Evolutionary conservation across 192 early-diverging fungal genomes (phyloP).

Genomic region (Chytriomyces sp.): DNA sequence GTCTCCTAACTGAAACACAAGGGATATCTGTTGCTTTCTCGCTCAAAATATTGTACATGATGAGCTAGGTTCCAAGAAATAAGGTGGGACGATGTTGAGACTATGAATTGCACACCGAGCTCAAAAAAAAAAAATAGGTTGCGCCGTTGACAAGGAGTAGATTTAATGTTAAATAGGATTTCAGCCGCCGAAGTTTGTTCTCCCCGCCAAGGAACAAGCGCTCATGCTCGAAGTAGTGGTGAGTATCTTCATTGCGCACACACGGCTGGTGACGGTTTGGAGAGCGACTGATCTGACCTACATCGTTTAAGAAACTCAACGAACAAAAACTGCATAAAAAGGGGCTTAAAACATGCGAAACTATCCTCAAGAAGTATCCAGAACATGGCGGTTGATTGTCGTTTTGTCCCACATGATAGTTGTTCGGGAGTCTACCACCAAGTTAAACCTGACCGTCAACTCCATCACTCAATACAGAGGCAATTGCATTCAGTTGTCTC

Average conservation of each 20-base stretch:
- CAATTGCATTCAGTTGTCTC: constrained; percentile 91
- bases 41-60: too few relatives aligned
- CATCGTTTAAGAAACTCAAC: constrained; percentile 76
- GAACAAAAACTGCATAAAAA: constrained; percentile 95
- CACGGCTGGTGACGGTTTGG: neutral
- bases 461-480: constrained; percentile 60
- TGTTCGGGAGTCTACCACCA: neutral
- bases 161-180: too few relatives aligned
- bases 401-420: neutral
- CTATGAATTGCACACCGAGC: too few relatives aligned
- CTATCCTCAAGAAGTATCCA: constrained; percentile 91
- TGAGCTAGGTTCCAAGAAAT: too few relatives aligned
- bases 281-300: neutral
- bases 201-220: constrained; percentile 73
- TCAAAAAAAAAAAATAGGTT: too few relatives aligned
- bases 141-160: too few relatives aligned
- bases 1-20: too few relatives aligned
- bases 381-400: constrained; percentile 77
- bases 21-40: too few relatives aligned
- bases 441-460: neutral
- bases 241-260: constrained; percentile 11
- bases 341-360: constrained; percentile 86
- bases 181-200: constrained; percentile 8
- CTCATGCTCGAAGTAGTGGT: constrained; percentile 74
- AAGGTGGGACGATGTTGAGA: too few relatives aligned